A percentile compares a stretch with the other conserved stretches of the same genome.
Conservation (phyloP, 1,284 basidiomycete genomes). For the Ceratobasidium sp. region DNA sequence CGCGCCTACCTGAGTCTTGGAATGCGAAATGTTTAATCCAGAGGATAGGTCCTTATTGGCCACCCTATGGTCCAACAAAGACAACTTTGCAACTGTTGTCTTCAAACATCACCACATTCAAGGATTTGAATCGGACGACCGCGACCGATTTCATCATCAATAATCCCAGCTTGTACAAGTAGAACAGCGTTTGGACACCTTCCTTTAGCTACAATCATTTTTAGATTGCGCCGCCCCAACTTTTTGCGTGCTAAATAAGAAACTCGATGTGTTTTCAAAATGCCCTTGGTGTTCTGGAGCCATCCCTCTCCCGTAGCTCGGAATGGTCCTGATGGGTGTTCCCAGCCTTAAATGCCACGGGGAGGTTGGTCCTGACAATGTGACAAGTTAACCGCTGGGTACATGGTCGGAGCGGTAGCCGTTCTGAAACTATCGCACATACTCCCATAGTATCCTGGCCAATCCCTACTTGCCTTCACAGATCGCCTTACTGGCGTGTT, state of each 20-base stretch:
- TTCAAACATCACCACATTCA: slow-evolving; percentile 11
- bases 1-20: background rate
- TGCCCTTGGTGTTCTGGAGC: too few species aligned
- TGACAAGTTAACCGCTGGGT: too few species aligned
- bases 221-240: too few species aligned
- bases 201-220: too few species aligned
- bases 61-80: background rate
- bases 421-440: background rate
- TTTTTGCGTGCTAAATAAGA: too few species aligned
- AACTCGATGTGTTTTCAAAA: too few species aligned
- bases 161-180: slow-evolving; percentile 28
- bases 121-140: slow-evolving; percentile 19
- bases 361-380: too few species aligned
- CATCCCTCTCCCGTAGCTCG: too few species aligned
- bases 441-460: background rate
- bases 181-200: background rate
- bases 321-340: too few species aligned
- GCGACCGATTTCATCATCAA: slow-evolving; percentile 40
- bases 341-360: too few species aligned
- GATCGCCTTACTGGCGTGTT: too few species aligned
- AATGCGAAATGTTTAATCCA: too few species aligned
- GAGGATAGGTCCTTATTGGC: slow-evolving; percentile 10
- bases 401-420: background rate
- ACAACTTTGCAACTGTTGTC: slow-evolving; percentile 18
- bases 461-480: background rate